Conservation (phyloP, 176 grass and related monocot species). For the Coix lacrymajobi region DNA sequence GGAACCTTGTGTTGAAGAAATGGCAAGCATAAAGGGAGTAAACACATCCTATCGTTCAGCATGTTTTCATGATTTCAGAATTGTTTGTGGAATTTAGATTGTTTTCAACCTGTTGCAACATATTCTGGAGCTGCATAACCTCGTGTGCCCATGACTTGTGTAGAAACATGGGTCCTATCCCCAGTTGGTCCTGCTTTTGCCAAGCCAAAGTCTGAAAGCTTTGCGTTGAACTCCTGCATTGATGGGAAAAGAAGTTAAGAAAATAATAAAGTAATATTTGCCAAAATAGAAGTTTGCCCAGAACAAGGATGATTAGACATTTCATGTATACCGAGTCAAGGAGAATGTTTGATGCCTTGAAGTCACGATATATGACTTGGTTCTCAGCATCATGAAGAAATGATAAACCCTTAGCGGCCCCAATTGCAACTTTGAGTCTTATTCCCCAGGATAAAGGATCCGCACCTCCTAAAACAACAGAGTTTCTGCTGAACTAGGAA, state of each 20-base stretch:
- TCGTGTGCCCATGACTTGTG: slow-evolving; percentile 85
- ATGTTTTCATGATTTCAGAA: neutral
- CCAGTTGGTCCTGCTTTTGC: slow-evolving; percentile 95
- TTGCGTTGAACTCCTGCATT: slow-evolving; percentile 72
- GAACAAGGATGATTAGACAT: neutral
- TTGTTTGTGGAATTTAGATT: neutral
- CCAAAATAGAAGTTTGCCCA: neutral
- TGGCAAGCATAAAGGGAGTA: neutral
- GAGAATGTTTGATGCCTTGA: slow-evolving; percentile 95
- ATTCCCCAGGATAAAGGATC: slow-evolving; percentile 70
- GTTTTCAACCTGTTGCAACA: slow-evolving; percentile 68
- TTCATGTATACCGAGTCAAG: slow-evolving; percentile 63
- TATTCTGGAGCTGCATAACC: slow-evolving; percentile 98
- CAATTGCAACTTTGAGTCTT: slow-evolving; percentile 84
- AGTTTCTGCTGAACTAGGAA: neutral
- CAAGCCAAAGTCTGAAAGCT: slow-evolving; percentile 91
- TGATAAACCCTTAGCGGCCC: slow-evolving; percentile 71
- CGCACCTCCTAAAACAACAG: slow-evolving; percentile 38
- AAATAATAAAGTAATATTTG: neutral
- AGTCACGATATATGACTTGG: slow-evolving; percentile 94
- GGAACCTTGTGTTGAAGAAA: slow-evolving; percentile 15
- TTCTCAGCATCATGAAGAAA: slow-evolving; percentile 82
- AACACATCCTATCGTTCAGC: neutral
- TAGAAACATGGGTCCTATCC: slow-evolving; percentile 94
- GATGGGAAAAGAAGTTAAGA: neutral